phyloP scores from a whole-genome alignment of 441 rosid species.

The Gossypium gossypioides region DNA sequence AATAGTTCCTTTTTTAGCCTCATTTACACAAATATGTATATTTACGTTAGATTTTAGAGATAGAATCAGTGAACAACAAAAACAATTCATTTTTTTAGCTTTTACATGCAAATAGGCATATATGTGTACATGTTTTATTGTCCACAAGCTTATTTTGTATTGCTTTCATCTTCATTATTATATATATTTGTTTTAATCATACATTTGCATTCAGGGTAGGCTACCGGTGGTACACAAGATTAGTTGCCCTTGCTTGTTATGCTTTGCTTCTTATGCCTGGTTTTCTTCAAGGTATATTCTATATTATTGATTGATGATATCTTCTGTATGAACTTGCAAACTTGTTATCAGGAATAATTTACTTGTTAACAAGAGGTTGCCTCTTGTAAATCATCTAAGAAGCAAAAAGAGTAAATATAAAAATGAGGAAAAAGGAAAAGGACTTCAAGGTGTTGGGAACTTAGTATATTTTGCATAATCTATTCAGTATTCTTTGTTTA shows the following conservation, averaged over 20 bases:
- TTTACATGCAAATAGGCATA: not conserved
- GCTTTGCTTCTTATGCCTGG: constrained; percentile 78
- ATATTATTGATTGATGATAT: not conserved
- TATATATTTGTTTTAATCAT: constrained; percentile 21
- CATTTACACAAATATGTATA: not conserved
- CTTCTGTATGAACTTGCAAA: not conserved
- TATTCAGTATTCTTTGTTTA: not conserved
- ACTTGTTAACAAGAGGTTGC: not conserved
- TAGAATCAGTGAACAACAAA: not conserved
- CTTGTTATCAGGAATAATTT: not conserved
- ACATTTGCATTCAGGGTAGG: constrained; percentile 72
- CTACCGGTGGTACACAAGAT: constrained; percentile 59
- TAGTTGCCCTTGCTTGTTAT: constrained; percentile 44
- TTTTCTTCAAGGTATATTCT: constrained; percentile 69
- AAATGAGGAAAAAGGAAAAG: not conserved
- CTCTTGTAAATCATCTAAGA: not conserved
- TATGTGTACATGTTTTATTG: not conserved
- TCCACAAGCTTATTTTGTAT: not conserved
- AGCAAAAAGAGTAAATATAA: not conserved
- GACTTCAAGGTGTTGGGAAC: not conserved
- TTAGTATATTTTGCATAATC: not conserved
- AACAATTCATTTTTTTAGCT: not conserved
- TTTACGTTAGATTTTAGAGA: not conserved
- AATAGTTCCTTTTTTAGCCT: not conserved
- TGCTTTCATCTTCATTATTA: not conserved